Evolutionary conservation across 768 basidiomycete species (phyloP), one percentile per base, ranked within the genome.

Genomic region (Phylloporus arenicola): DNA sequence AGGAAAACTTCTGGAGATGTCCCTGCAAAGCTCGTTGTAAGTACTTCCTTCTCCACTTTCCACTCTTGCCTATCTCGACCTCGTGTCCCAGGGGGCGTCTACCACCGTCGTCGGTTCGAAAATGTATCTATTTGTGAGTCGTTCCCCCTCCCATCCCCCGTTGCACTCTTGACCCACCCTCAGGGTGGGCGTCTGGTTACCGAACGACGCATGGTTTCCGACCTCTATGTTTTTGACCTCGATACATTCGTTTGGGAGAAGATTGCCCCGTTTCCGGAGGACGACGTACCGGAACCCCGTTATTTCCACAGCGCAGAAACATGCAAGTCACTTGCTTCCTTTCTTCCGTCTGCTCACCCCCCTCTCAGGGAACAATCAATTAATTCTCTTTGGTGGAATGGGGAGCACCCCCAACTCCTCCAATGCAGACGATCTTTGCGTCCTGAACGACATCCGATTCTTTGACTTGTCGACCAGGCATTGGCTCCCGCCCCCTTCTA

Each of bases 311-410:
- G 87, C 54, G 81, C 90, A 12, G 92, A 96, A 69, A 70, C 83
- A 50, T 95, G 88, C 84, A 65, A 60, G 80, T 53, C 46, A 12
- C 31, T 12, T 31, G 8, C 10, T 16, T 25, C 19, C 20, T 17
- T 11, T 31, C 46, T 9, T 45, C 48, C 33, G 24, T 52, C 34
- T 58, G 24, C 52, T 56, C 51, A 56, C 60, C 33, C 25, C 47
- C 8, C 19, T 56, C 47, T 50, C 52, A 55, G 88, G 92, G 92
- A 85, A 88, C 63, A 85, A 88, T 66, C 84, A 91, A 59, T 75
- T 99, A 47, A 83, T 98, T 55, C 76, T 97, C 44, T 97, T 97
- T 63, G 95, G 95, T 17, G 94, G 95, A 11, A 96, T 97, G 93
- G 84, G 88, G 63, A 84, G 88, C 68, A 74, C 83, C 60, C 78